Percentiles rank a stretch among this genome's conserved stretches.
phyloP scores from a whole-genome alignment of 2,329 filamentous ascomycete species.

The Ophiocordyceps sinensis region DNA sequence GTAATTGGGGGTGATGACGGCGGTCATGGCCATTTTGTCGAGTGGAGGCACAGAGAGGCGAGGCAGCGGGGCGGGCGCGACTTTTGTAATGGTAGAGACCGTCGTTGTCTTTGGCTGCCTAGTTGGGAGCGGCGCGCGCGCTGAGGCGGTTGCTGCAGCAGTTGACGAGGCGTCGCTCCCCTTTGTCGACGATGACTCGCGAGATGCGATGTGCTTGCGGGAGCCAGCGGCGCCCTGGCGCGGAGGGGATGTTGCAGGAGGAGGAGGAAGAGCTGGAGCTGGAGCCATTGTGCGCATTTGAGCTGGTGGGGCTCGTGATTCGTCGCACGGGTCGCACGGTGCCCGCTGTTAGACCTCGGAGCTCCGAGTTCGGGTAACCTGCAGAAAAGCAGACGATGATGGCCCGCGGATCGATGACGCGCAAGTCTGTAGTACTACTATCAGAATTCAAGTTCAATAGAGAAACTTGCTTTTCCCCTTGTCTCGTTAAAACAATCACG shows the following conservation, averaged over 20 bases:
- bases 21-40: conserved; percentile 33
- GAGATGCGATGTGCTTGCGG: conserved; percentile 1
- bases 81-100: conserved; percentile 5
- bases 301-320: conserved; percentile 3
- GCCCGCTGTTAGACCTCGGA: conserved; percentile 8
- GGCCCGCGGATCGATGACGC: too few species aligned
- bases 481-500: too few species aligned
- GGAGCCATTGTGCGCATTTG: conserved; percentile 11
- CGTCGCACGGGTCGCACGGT: neutral
- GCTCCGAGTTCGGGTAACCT: conserved; percentile 9
- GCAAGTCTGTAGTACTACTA: too few species aligned
- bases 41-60: conserved; percentile 20
- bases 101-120: conserved; percentile 5
- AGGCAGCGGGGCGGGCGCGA: conserved; percentile 10
- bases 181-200: neutral
- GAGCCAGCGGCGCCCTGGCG: neutral
- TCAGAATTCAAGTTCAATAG: too few species aligned
- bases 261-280: conserved; percentile 8
- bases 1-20: conserved; percentile 25
- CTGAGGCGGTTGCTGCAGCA: conserved; percentile 4
- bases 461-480: too few species aligned
- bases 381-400: neutral
- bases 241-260: neutral
- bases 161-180: conserved; percentile 6
- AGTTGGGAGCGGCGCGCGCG: conserved; percentile 10